Conservation (phyloP, 805 yeast species). For the Candida sphagnicola region DNA sequence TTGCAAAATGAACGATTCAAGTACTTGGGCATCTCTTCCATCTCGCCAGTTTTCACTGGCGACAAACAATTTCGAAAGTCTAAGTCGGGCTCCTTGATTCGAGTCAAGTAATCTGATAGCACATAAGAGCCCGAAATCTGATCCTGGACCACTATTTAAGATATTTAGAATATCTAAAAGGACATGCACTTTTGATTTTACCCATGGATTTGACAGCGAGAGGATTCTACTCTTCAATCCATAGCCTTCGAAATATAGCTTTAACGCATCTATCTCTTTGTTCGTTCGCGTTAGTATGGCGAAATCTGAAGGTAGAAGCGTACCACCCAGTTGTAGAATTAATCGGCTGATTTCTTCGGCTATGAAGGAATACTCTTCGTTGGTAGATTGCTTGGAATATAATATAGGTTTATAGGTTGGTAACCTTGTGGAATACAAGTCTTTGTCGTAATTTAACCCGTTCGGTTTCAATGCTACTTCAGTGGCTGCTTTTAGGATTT, state of each 20-base stretch:
- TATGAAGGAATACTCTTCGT: conserved; percentile 42
- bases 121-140: conserved; percentile 29
- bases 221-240: conserved; percentile 44
- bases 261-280: conserved; percentile 39
- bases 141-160: conserved; percentile 25
- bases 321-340: conserved; percentile 37
- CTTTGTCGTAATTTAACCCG: conserved; percentile 4
- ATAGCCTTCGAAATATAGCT: conserved; percentile 31
- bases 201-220: conserved; percentile 50
- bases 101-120: conserved; percentile 23
- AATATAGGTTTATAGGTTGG: conserved; percentile 22
- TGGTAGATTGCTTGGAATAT: conserved; percentile 11
- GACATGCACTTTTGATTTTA: conserved; percentile 38
- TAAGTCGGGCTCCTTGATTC: conserved; percentile 14
- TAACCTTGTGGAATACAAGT: conserved; percentile 12
- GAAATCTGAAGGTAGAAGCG: conserved; percentile 44
- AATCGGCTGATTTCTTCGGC: conserved; percentile 42
- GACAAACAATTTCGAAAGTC: conserved; percentile 27
- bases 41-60: conserved; percentile 11
- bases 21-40: neutral
- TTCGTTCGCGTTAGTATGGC: conserved; percentile 53
- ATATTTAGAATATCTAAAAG: conserved; percentile 49
- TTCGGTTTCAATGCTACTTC: conserved; percentile 13
- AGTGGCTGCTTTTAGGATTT: conserved; percentile 45
- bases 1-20: conserved; percentile 1